These are phyloP conservation scores for Talinum fruticosum DNA, from an alignment of 148 eudicot genomes.

Conservation along the genomic window DNA sequence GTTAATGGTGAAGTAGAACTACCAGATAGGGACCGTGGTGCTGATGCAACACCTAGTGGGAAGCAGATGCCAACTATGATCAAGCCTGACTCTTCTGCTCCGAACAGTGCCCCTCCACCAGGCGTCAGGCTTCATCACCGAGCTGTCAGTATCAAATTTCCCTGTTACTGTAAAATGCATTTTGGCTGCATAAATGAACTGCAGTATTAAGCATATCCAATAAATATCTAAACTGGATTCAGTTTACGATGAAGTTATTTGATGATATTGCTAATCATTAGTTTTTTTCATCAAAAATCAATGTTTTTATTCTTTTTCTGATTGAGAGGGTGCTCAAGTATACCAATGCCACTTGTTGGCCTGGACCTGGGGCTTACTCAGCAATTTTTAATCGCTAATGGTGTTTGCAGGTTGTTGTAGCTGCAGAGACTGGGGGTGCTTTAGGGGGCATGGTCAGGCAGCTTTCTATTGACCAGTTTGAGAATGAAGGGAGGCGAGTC, in stretches of 20 bases:
- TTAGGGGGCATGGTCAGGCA: constrained; percentile 98
- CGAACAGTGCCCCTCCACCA: constrained; percentile 62
- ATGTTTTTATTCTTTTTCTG: background rate
- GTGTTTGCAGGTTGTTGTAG: constrained; percentile 78
- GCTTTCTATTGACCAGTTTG: constrained; percentile 97
- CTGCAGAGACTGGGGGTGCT: constrained; percentile 97
- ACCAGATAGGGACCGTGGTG: constrained; percentile 93
- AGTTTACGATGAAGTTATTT: background rate
- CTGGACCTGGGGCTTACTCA: background rate
- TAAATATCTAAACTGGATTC: background rate
- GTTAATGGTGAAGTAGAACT: constrained; percentile 86
- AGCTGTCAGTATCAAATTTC: constrained; percentile 65
- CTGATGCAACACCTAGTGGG: constrained; percentile 97
- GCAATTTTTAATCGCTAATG: constrained; percentile 7
- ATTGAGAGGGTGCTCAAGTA: background rate
- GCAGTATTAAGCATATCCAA: background rate
- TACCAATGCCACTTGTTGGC: background rate
- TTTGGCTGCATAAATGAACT: background rate
- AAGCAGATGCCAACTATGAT: constrained; percentile 60
- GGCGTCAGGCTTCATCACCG: constrained; percentile 95
- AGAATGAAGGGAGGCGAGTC: constrained; percentile 96
- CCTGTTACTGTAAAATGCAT: background rate
- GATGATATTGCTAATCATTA: background rate
- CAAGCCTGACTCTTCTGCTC: constrained; percentile 69
- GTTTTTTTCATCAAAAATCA: background rate